Base-by-base conservation (phyloP, 1,284 basidiomycete species). In the Entoloma clypeatum region DNA sequence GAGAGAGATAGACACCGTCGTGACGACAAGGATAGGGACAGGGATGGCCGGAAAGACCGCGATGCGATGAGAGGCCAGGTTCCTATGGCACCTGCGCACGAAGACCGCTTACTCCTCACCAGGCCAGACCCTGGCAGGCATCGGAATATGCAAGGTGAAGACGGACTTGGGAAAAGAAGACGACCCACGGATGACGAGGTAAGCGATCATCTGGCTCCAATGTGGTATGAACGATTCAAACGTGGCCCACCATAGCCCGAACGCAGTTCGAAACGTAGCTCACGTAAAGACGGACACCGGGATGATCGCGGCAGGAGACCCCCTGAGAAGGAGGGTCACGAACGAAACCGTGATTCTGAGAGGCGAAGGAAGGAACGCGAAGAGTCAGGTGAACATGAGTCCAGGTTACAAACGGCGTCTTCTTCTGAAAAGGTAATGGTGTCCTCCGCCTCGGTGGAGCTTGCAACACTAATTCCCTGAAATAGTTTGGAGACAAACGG, bases 261-360 rank as follows among this genome's bases (percentile, higher is more conserved):
- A 41, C 75, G 86, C 46, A 70, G 71, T 30, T 74, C 79, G 9
- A 88, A 88, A 57, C 79, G 85, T 22, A 74, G 75, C 41, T 81
- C 84, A 45, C 79, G 86, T 35, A 85, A 84, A 56, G 85, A 87
- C 5, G 64, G 74, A 19, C 81, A 86, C 54, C 75, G 84, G 42
- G 85, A 87, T 44, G 85, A 87, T 23, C 71, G 84, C 26, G 64
- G 62, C 48, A 75, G 82, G 22, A 74, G 84, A 30, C 65, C 65
- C n/a, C 66, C 71, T n/a, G 84, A 86, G 31, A 85, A 85, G 58
- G 83, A 85, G 23, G 61, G 70, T 11, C 74, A 80, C 44, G 83
- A 86, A 16, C 70, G 81, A 43, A 64, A 58, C 16, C 73, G 81
- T 31, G 84, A 86, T 11, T 74, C 79, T 2, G 84, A 88, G 39